phyloP scores from a whole-genome alignment of 345 rosid genomes.

The Camelina neglecta region DNA sequence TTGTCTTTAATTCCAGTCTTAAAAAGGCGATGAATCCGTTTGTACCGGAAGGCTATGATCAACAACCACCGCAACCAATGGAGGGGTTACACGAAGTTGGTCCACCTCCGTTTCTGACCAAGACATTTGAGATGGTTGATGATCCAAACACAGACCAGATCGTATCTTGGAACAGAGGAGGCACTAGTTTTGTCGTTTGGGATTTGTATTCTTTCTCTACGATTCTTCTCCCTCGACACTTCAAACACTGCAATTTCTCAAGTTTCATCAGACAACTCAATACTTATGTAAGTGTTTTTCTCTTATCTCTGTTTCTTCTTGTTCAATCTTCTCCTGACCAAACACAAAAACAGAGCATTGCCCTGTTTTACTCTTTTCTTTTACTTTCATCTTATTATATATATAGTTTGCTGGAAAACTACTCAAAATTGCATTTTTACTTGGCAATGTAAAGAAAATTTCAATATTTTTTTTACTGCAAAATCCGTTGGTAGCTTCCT shows the following conservation, averaged over 20 bases:
- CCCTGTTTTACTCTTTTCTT: constrained; percentile 10
- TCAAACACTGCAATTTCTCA: constrained; percentile 65
- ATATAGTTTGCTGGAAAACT: constrained; percentile 23
- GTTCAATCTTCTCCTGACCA: neutral
- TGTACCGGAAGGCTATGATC: neutral
- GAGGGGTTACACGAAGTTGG: constrained; percentile 82
- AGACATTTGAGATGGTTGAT: constrained; percentile 88
- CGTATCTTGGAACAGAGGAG: constrained; percentile 81
- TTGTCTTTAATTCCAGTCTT: neutral
- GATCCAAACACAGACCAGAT: constrained; percentile 66
- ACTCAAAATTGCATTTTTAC: neutral
- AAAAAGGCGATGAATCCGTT: constrained; percentile 28
- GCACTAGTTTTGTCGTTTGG: constrained; percentile 59
- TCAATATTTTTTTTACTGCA: neutral
- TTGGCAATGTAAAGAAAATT: constrained; percentile 20
- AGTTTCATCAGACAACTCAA: constrained; percentile 65
- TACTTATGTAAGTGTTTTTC: constrained; percentile 52
- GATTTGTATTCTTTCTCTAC: constrained; percentile 52
- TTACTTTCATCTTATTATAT: constrained; percentile 26
- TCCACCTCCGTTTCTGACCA: constrained; percentile 84
- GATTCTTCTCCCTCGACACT: constrained; percentile 52
- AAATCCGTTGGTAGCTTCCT: neutral
- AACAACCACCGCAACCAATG: constrained; percentile 47
- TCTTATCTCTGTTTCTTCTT: neutral
- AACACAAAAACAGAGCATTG: neutral